A percentile compares a stretch with the other conserved stretches of the same genome.
These are phyloP conservation scores for Rhodotorula sp. DNA, from an alignment of 1,284 basidiomycete species.

Conservation along the genomic window DNA sequence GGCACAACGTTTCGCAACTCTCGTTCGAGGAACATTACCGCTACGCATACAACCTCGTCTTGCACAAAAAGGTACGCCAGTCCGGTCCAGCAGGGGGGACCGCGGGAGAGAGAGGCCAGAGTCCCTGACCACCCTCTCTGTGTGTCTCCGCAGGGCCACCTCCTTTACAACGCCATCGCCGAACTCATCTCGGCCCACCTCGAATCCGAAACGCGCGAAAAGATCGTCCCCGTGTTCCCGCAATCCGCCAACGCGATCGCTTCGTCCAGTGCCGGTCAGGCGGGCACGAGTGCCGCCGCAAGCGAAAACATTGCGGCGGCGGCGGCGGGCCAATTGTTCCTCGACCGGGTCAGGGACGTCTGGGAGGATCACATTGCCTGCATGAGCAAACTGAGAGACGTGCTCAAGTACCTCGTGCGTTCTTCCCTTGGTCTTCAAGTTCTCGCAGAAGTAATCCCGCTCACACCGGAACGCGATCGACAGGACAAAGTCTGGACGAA, in stretches of 20 bases:
- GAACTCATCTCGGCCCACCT: slow-evolving; percentile 79
- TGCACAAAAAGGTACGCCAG: slow-evolving; percentile 27
- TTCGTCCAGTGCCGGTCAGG: slow-evolving; percentile 47
- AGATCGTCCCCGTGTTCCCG: slow-evolving; percentile 81
- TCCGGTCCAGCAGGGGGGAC: background rate
- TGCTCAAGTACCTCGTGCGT: slow-evolving; percentile 93
- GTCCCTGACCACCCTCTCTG: no score
- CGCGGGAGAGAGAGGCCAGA: background rate
- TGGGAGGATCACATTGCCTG: slow-evolving; percentile 94
- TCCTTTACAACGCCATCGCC: slow-evolving; percentile 84
- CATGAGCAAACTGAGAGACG: slow-evolving; percentile 84
- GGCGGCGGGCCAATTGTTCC: slow-evolving; percentile 26
- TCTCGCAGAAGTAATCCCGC: background rate
- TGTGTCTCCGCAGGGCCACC: slow-evolving; percentile 63
- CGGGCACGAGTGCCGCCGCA: slow-evolving; percentile 29
- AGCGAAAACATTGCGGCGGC: slow-evolving; percentile 29
- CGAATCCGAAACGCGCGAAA: slow-evolving; percentile 69
- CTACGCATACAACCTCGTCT: slow-evolving; percentile 81
- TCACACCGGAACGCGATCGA: slow-evolving; percentile 2
- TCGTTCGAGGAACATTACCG: slow-evolving; percentile 92
- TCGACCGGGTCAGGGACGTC: slow-evolving; percentile 52
- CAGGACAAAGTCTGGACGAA: slow-evolving; percentile 81
- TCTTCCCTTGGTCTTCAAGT: background rate
- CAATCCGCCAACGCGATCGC: slow-evolving; percentile 52
- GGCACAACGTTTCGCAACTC: slow-evolving; percentile 86